Conservation (phyloP, 768 basidiomycete genomes). For the Suillus hirtellus region DNA sequence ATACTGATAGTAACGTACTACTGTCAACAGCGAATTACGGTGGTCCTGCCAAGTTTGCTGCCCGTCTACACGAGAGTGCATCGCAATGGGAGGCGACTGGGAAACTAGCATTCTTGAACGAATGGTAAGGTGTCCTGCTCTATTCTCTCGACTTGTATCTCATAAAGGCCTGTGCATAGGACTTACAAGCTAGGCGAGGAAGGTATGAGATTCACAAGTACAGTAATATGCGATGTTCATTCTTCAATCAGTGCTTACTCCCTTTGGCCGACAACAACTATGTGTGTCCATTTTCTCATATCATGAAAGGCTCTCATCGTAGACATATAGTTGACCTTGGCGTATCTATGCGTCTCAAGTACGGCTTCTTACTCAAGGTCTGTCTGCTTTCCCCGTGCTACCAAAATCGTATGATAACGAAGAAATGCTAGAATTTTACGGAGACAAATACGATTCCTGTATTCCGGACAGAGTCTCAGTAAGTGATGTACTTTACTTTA, state of each 20-base stretch:
- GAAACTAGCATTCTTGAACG: conserved; percentile 72
- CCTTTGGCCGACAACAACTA: conserved; percentile 85
- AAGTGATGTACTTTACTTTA: conserved; percentile 19
- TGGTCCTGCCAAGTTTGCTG: conserved; percentile 58
- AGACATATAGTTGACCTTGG: conserved; percentile 55
- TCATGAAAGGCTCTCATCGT: background rate
- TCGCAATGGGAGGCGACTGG: conserved; percentile 65
- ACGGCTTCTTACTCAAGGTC: conserved; percentile 73
- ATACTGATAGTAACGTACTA: background rate
- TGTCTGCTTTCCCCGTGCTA: background rate
- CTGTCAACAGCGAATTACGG: conserved; percentile 55
- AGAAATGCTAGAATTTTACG: conserved; percentile 53
- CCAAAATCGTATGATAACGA: background rate
- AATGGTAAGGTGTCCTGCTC: conserved; percentile 54
- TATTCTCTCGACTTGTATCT: conserved; percentile 3
- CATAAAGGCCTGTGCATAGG: conserved; percentile 42
- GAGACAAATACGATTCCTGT: conserved; percentile 64
- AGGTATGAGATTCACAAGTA: conserved; percentile 37
- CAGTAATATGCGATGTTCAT: background rate
- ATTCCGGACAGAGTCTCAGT: conserved; percentile 80
- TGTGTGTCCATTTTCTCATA: conserved; percentile 45
- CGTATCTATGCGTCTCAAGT: conserved; percentile 72
- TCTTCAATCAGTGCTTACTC: conserved; percentile 64
- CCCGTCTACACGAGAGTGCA: conserved; percentile 54
- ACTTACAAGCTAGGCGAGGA: conserved; percentile 90